Evolutionary conservation across 805 yeast species (phyloP).

Genomic region (Brettanomyces custersianus): DNA sequence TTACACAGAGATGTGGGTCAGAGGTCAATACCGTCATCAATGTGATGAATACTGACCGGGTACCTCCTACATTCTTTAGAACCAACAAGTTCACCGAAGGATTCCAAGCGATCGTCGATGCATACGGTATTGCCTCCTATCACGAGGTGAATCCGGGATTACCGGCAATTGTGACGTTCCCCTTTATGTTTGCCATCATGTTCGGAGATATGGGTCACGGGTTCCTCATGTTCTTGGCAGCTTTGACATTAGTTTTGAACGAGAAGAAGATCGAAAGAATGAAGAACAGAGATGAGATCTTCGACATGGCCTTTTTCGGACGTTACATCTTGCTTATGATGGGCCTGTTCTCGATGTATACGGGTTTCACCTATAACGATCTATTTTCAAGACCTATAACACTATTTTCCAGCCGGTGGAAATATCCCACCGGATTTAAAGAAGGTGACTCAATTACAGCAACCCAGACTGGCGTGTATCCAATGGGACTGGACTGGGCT

Average conservation of each 20-base stretch:
- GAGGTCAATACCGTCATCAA: constrained; percentile 46
- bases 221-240: constrained; percentile 49
- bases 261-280: constrained; percentile 43
- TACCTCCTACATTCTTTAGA: constrained; percentile 66
- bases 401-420: constrained; percentile 62
- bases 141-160: constrained; percentile 71
- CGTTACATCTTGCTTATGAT: constrained; percentile 59
- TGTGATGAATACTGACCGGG: constrained; percentile 52
- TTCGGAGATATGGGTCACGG: constrained; percentile 81
- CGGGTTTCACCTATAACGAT: constrained; percentile 69
- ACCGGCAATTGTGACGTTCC: constrained; percentile 67
- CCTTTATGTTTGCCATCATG: constrained; percentile 79
- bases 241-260: constrained; percentile 42
- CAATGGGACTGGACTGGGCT: constrained; percentile 59
- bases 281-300: constrained; percentile 59
- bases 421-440: constrained; percentile 47
- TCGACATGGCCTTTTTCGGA: constrained; percentile 70
- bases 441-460: constrained; percentile 43
- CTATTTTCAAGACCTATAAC: constrained; percentile 63
- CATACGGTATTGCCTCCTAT: constrained; percentile 71
- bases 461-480: constrained; percentile 40
- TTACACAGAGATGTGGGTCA: constrained; percentile 41
- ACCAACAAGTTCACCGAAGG: constrained; percentile 63
- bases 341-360: constrained; percentile 68
- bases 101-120: constrained; percentile 63